Evolutionary conservation across 2,329 filamentous ascomycete genomes (phyloP).

Genomic region (Xylaria sp.): DNA sequence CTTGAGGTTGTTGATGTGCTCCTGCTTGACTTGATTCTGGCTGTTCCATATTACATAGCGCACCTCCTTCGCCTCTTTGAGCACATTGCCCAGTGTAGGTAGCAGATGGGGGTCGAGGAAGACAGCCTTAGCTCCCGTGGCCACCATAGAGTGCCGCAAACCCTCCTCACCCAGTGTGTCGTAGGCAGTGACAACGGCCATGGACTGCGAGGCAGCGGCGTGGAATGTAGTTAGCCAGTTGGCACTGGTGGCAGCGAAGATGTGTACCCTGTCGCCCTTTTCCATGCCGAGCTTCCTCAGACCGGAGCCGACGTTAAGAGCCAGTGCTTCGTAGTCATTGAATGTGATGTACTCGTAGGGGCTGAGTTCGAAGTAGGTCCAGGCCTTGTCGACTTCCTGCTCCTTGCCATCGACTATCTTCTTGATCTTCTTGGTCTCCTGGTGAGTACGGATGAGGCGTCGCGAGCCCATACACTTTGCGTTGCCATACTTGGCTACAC

Average conservation of each 20-base stretch:
- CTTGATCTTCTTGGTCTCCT: constrained; percentile 89
- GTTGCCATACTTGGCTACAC: constrained; percentile 72
- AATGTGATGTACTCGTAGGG: constrained; percentile 81
- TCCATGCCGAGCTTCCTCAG: constrained; percentile 77
- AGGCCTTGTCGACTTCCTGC: constrained; percentile 84
- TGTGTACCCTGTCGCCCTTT: constrained; percentile 76
- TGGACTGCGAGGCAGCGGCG: constrained; percentile 74
- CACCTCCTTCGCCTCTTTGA: constrained; percentile 62
- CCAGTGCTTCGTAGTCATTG: constrained; percentile 78
- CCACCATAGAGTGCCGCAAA: constrained; percentile 74
- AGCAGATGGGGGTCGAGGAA: constrained; percentile 80
- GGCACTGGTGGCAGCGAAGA: constrained; percentile 78
- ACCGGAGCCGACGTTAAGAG: constrained; percentile 73
- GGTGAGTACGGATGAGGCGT: constrained; percentile 78
- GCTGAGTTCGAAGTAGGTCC: constrained; percentile 88
- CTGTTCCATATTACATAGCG: constrained; percentile 65
- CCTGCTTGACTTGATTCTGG: constrained; percentile 62
- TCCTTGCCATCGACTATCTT: constrained; percentile 85
- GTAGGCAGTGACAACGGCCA: constrained; percentile 82
- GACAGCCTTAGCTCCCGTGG: constrained; percentile 75
- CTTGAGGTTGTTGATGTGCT: constrained; percentile 61
- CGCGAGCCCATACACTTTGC: constrained; percentile 74
- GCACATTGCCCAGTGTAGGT: constrained; percentile 63
- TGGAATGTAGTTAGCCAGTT: constrained; percentile 64
- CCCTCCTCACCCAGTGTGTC: constrained; percentile 80